These are phyloP conservation scores for Binderoboletus segoi DNA, from an alignment of 1,284 basidiomycete species.

Conservation along the genomic window DNA sequence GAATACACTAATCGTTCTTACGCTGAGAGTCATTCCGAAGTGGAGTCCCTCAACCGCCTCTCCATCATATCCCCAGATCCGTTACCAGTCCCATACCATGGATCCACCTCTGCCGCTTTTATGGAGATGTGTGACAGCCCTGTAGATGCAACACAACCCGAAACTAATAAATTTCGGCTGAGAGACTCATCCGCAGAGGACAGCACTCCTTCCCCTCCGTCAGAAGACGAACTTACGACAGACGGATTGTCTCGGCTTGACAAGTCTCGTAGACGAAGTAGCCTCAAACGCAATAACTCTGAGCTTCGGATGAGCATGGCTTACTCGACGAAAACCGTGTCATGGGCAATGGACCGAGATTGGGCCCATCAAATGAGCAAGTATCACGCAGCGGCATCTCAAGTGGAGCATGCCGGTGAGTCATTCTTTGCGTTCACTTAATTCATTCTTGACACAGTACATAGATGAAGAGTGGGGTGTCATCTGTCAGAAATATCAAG, in stretches of 20 bases:
- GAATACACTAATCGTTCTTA: constrained; percentile 17
- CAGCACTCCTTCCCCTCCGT: constrained; percentile 32
- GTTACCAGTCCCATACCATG: constrained; percentile 37
- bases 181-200: constrained; percentile 21
- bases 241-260: constrained; percentile 26
- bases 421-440: constrained; percentile 4
- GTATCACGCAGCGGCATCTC: constrained; percentile 54
- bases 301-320: constrained; percentile 50
- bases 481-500: constrained; percentile 54
- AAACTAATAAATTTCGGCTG: constrained; percentile 6
- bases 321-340: constrained; percentile 65
- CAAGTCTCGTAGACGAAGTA: constrained; percentile 54
- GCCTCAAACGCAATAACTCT: constrained; percentile 54
- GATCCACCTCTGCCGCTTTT: constrained; percentile 35
- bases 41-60: constrained; percentile 27
- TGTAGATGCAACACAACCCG: constrained; percentile 19
- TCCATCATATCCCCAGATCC: constrained; percentile 35
- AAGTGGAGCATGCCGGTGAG: constrained; percentile 59
- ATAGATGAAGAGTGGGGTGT: constrained; percentile 59
- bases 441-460: constrained; percentile 1
- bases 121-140: constrained; percentile 39
- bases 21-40: constrained; percentile 25
- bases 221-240: constrained; percentile 32
- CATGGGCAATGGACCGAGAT: constrained; percentile 71
- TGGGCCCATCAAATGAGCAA: constrained; percentile 57